Evolutionary conservation across 2,329 filamentous ascomycete species (phyloP).

Genomic region (Xenosphaeropsis pyriputrescens): DNA sequence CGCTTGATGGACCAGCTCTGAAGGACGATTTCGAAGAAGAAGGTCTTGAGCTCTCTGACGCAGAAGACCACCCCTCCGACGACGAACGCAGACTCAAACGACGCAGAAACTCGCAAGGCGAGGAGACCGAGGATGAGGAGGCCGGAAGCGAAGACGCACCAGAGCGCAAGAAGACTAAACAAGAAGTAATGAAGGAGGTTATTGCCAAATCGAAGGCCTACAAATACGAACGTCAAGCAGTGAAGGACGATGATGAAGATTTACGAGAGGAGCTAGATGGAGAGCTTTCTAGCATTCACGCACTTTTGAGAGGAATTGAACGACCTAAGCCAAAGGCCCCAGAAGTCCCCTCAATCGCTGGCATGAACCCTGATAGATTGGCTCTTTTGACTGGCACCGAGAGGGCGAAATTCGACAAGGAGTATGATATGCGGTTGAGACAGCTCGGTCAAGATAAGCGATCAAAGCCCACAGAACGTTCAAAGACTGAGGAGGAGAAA

Average conservation of each 20-base stretch:
- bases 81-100: constrained; percentile 40
- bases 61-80: constrained; percentile 40
- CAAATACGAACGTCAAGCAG: constrained; percentile 86
- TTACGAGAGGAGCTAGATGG: constrained; percentile 73
- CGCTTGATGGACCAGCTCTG: constrained; percentile 37
- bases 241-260: constrained; percentile 88
- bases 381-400: constrained; percentile 44
- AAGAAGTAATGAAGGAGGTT: constrained; percentile 95
- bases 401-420: constrained; percentile 58
- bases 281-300: constrained; percentile 62
- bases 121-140: constrained; percentile 31
- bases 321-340: constrained; percentile 29
- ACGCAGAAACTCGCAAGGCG: constrained; percentile 33
- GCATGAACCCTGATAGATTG: constrained; percentile 48
- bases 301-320: constrained; percentile 44
- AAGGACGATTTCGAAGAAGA: constrained; percentile 70
- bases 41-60: constrained; percentile 44
- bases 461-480: constrained; percentile 73
- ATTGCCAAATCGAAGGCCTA: constrained; percentile 94
- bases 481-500: constrained; percentile 82
- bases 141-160: constrained; percentile 41
- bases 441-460: constrained; percentile 74
- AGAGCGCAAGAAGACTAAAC: constrained; percentile 83
- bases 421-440: constrained; percentile 75
- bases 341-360: constrained; percentile 20